Percentiles rank a stretch among this genome's conserved stretches.
These are phyloP conservation scores for Starmerella bacillaris DNA, from an alignment of 805 yeast genomes.

Conservation along the genomic window DNA sequence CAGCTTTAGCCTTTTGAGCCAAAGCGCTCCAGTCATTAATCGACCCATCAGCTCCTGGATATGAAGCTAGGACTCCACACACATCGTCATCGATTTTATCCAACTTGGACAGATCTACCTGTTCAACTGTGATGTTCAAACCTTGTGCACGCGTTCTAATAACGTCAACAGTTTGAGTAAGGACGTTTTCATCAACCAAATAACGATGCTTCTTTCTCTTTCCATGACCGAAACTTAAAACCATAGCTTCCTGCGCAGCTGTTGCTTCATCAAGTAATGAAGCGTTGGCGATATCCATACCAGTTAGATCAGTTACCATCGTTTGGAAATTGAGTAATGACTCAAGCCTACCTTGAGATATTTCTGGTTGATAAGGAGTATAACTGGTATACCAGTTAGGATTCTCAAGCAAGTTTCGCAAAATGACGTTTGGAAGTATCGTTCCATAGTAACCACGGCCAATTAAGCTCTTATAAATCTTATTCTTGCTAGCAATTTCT, in stretches of 20 bases:
- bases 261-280: slow-evolving; percentile 91
- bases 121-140: slow-evolving; percentile 40
- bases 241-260: slow-evolving; percentile 95
- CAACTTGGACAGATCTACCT: slow-evolving; percentile 26
- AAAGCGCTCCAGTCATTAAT: slow-evolving; percentile 36
- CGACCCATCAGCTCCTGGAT: slow-evolving; percentile 76
- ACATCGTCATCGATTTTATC: slow-evolving; percentile 28
- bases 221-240: slow-evolving; percentile 49
- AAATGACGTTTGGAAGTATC: slow-evolving; percentile 73
- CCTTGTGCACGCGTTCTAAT: slow-evolving; percentile 62
- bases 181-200: slow-evolving; percentile 58
- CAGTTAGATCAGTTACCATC: slow-evolving; percentile 76
- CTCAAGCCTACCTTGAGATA: slow-evolving; percentile 90
- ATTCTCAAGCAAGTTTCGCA: slow-evolving; percentile 74
- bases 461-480: slow-evolving; percentile 53
- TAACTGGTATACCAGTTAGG: slow-evolving; percentile 99
- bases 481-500: slow-evolving; percentile 57
- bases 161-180: slow-evolving; percentile 74
- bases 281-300: slow-evolving; percentile 86
- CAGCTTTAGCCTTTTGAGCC: slow-evolving; percentile 46
- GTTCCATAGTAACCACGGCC: slow-evolving; percentile 95
- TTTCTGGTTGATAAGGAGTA: slow-evolving; percentile 97
- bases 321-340: slow-evolving; percentile 84
- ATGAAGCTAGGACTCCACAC: slow-evolving; percentile 77
- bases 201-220: slow-evolving; percentile 52